Conservation (phyloP, 2,329 filamentous ascomycete species). For the Aspergillus hiratsukae region DNA sequence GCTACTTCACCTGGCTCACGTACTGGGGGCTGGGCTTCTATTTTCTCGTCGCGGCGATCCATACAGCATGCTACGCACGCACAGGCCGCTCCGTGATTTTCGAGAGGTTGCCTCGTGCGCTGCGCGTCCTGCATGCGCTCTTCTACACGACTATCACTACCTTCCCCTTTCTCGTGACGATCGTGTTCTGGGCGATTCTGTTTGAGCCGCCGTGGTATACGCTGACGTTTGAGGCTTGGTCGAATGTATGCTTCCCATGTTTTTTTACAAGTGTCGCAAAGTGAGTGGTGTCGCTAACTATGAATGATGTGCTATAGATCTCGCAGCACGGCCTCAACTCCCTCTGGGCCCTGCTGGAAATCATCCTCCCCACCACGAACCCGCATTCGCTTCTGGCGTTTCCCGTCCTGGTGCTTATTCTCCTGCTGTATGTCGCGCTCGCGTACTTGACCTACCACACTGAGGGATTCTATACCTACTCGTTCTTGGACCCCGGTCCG, state of each 20-base stretch:
- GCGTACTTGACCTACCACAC: constrained; percentile 69
- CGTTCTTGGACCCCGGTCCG: constrained; percentile 63
- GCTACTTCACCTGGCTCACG: constrained; percentile 76
- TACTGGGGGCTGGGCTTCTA: constrained; percentile 84
- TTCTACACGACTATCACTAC: constrained; percentile 61
- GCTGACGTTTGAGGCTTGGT: constrained; percentile 51
- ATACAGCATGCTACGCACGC: constrained; percentile 64
- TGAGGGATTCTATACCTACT: constrained; percentile 71
- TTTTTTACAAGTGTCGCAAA: neutral
- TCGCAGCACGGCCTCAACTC: constrained; percentile 73
- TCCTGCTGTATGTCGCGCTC: constrained; percentile 67
- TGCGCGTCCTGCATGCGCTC: constrained; percentile 62
- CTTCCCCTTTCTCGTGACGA: constrained; percentile 65
- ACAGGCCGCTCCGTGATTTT: constrained; percentile 52
- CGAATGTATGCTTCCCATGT: constrained; percentile 34
- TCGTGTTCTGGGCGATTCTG: constrained; percentile 66
- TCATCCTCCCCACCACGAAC: constrained; percentile 62
- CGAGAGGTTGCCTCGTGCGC: constrained; percentile 54
- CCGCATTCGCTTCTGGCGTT: constrained; percentile 62
- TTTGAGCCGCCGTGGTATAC: constrained; percentile 52
- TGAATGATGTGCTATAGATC: constrained; percentile 38
- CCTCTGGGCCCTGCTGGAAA: constrained; percentile 69
- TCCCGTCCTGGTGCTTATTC: constrained; percentile 63
- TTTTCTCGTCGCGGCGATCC: constrained; percentile 61
- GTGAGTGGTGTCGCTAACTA: neutral